phyloP scores from a whole-genome alignment of 1,284 basidiomycete species.

The Trametes hirsuta region DNA sequence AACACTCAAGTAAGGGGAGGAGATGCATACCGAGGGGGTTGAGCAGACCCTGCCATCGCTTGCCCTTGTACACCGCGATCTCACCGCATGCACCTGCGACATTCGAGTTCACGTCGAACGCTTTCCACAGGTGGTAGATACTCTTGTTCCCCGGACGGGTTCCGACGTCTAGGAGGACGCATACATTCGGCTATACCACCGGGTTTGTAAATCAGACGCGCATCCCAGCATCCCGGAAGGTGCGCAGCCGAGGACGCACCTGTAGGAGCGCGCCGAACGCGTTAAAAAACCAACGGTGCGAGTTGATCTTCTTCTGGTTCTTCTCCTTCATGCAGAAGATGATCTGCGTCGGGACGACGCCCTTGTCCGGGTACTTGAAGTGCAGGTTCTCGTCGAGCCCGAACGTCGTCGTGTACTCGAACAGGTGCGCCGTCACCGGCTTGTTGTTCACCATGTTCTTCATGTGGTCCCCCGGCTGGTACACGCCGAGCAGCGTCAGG shows the following conservation, averaged over 20 bases:
- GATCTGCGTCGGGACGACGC: conserved; percentile 91
- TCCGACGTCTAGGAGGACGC: conserved; percentile 91
- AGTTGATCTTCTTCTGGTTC: conserved; percentile 97
- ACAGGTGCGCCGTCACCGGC: conserved; percentile 91
- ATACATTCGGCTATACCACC: conserved; percentile 75
- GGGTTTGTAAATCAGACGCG: no score
- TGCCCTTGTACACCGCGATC: conserved; percentile 92
- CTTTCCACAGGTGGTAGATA: conserved; percentile 94
- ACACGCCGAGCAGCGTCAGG: conserved; percentile 79
- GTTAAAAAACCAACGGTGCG: conserved; percentile 96
- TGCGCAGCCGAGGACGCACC: conserved; percentile 43
- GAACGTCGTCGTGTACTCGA: conserved; percentile 95
- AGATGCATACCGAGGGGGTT: conserved; percentile 77
- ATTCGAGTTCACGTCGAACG: conserved; percentile 91
- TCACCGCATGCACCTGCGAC: conserved; percentile 96
- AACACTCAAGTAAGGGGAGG: no score
- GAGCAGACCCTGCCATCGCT: conserved; percentile 77
- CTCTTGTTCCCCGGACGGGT: conserved; percentile 86
- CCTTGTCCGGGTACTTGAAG: conserved; percentile 95
- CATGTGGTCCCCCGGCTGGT: conserved; percentile 82
- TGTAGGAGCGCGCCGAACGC: conserved; percentile 79
- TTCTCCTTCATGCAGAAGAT: conserved; percentile 94
- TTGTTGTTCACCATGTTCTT: conserved; percentile 89
- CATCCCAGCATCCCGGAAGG: background rate
- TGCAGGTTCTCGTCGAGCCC: conserved; percentile 87